Evolutionary conservation across 768 basidiomycete genomes (phyloP), one percentile per base, ranked within the genome.

Genomic region (Mycena vulgaris): DNA sequence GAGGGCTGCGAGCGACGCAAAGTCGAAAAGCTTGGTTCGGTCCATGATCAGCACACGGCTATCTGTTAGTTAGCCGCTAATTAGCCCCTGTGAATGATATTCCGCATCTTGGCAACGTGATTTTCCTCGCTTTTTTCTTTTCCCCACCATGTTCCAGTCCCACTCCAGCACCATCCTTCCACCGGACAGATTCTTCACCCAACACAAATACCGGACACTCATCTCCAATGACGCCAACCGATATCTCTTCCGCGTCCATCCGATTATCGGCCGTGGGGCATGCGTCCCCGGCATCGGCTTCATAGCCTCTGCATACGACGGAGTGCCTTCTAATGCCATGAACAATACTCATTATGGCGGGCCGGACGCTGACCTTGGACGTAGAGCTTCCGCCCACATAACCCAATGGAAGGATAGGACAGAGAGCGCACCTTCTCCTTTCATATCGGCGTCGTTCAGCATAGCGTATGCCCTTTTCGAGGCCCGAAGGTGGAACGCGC

Each of bases 21-120:
- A 59, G 8, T 66, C 65, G 65, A 66, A 66, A 28, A 66, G 57
- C 48, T 42, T 66, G 55, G 10, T 66, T 39, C 45, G 57, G 56
- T 66, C 65, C 57, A 58, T 58, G 25, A 23, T n/a, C 16, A 8
- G 51, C 14, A 33, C n/a, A 14, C 53, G 53, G 63, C 31, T 8
- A 56, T 28, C 21, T 42, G 30, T 47, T 56, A 16, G 23, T 11
- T 65, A 11, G 23, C 63, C 52, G 63, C 51, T 30, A 31, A 63
- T 42, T 27, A 53, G 62, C 37, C 39, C 62, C 61, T 52, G n/a
- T 37, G 19, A n/a, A n/a, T 42, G 21, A 14, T 9, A 10, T 19
- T 42, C 23, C 23, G 21, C 8, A 7, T 11, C 48, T 14, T 28
- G 10, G 9, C 25, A 49, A 49, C 27, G 25, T 11, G 27, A 21